Evolutionary conservation across 305 asterid species (phyloP), one percentile per base, ranked within the genome.

Genomic region (Rubia tinctorum): DNA sequence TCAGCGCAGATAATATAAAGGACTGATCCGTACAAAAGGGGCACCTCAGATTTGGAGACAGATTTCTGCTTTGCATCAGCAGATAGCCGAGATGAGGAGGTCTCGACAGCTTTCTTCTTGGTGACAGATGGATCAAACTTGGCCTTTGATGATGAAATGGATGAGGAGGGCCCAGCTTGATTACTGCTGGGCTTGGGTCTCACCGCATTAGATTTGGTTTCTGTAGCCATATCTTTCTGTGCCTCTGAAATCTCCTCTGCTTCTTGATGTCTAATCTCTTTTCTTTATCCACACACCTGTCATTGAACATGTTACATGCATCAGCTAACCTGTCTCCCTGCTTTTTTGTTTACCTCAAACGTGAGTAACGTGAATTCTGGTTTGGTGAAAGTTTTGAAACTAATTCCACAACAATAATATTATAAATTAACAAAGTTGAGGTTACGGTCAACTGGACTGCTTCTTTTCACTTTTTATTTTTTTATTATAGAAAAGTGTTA

Each of bases 51-150:
- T 80, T 66, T 82, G 69, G 81, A 22, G 68, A 66, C 72, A 78
- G 90, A 82, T 85, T 79, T 81, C 69, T 69, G 77, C 81, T 84
- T 88, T 66, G 80, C 71, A 82, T 83, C 91, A 73, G 75, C 53
- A 71, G 79, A 80, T 77, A 6, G 81, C 82, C 78, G 84, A 66
- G 83, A 66, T 44, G 92, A 71, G 30, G 66, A 78, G 75, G 74
- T 84, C 83, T 80, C 88, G 56, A 75, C 67, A 75, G 65, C 68
- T 69, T 82, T 90, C 82, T 82, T 92, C 89, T 81, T 88, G 9
- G 71, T 73, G 12, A 75, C 43, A 66, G 89, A 83, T 79, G 88
- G 74, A 78, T 87, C 93, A 22, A 82, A 23, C 81, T 70, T 88
- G 78, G 82, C 68, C 75, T 74, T 83, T 13, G 84, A 74, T 69